Conservation (phyloP, 495 filamentous ascomycete species). For the Choiromyces venosus region DNA sequence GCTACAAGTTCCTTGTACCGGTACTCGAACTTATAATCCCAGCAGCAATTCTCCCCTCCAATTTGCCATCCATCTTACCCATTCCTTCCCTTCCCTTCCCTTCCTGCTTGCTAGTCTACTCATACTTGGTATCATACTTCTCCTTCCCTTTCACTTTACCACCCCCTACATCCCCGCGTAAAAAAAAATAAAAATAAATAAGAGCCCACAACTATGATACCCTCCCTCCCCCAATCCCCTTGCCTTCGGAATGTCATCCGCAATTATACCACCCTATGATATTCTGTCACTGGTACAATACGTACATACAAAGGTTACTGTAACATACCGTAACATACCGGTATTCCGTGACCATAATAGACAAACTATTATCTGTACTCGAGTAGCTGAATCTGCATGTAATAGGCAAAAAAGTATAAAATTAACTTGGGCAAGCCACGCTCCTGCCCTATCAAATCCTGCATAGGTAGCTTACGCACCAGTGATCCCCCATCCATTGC, state of each 20-base stretch:
- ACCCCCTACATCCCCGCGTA: neutral
- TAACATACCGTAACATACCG: neutral
- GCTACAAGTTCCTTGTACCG: neutral
- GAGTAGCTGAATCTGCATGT: neutral
- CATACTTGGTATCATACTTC: neutral
- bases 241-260: neutral
- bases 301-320: neutral
- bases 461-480: neutral
- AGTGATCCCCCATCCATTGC: neutral
- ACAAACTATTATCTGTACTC: neutral
- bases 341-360: neutral
- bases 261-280: neutral
- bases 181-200: neutral
- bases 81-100: neutral
- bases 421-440: neutral
- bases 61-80: neutral
- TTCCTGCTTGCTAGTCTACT: neutral
- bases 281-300: neutral
- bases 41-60: neutral
- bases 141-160: neutral
- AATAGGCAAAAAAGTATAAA: slow-evolving; percentile 1
- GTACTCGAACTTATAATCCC: neutral
- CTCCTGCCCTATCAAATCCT: neutral
- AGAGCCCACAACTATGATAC: neutral
- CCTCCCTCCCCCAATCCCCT: neutral